Evolutionary conservation across 805 yeast genomes (phyloP).

Genomic region (Metschnikowia similis): DNA sequence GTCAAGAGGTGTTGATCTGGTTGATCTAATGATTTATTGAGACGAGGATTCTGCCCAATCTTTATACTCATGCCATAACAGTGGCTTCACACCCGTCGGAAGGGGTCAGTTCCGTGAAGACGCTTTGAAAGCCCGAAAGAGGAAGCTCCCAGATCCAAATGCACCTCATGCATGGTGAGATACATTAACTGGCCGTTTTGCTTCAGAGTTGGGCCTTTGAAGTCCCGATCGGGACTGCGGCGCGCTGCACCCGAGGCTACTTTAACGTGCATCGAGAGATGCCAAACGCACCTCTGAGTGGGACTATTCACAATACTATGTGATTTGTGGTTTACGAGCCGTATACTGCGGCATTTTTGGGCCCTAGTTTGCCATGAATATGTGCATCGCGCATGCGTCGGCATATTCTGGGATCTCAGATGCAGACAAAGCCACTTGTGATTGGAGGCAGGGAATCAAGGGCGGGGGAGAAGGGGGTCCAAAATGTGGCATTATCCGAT

Average conservation of each 20-base stretch:
- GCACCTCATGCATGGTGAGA: neutral
- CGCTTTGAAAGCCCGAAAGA: neutral
- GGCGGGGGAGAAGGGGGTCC: neutral
- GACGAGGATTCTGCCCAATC: neutral
- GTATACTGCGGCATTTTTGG: too few species aligned
- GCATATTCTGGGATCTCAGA: too few species aligned
- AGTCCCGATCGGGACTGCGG: conserved; percentile 3
- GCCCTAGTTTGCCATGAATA: too few species aligned
- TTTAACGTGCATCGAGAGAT: neutral
- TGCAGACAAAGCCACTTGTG: too few species aligned
- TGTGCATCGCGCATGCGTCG: too few species aligned
- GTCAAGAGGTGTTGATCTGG: neutral
- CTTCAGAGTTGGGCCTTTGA: conserved; percentile 8
- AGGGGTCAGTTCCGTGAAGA: neutral
- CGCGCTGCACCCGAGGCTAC: neutral
- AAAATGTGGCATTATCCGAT: too few species aligned
- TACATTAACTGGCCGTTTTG: neutral
- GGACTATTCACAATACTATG: neutral
- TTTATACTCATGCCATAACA: neutral
- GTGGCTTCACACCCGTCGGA: neutral
- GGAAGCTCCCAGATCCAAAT: neutral
- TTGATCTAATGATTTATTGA: neutral
- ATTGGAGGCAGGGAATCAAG: too few species aligned
- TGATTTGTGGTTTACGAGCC: neutral
- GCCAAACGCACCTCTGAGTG: neutral